These are phyloP conservation scores for Ceratobasidium sp. DNA, from an alignment of 1,284 basidiomycete species.

Conservation along the genomic window DNA sequence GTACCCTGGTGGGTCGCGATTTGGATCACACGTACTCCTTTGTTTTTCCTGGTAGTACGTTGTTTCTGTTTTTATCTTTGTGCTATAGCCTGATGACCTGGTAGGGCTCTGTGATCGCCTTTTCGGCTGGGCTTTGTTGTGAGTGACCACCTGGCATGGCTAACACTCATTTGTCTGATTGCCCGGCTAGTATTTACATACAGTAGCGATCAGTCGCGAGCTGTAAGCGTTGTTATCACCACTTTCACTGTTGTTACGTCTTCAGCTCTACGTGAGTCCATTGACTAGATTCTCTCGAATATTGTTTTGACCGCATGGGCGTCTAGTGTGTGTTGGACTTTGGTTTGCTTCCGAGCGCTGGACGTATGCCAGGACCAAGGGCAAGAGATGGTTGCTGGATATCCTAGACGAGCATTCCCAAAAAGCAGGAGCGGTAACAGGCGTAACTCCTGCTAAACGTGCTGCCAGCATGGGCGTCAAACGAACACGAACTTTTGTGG, in stretches of 20 bases:
- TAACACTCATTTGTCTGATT: not conserved
- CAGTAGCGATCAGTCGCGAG: constrained; percentile 34
- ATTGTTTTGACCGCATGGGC: not conserved
- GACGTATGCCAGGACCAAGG: constrained; percentile 47
- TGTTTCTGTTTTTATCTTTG: not conserved
- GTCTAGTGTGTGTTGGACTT: constrained; percentile 45
- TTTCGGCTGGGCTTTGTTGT: constrained; percentile 49
- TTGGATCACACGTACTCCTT: constrained; percentile 66
- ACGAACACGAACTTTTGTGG: not conserved
- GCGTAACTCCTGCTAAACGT: not conserved
- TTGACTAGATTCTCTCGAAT: not conserved
- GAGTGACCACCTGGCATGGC: constrained; percentile 5
- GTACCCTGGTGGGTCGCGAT: constrained; percentile 85
- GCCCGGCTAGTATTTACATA: constrained; percentile 36
- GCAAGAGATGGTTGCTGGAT: constrained; percentile 47
- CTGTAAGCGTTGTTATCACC: constrained; percentile 41
- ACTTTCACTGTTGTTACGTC: constrained; percentile 47
- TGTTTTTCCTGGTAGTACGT: constrained; percentile 44
- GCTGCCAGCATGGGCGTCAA: not conserved
- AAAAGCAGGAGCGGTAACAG: constrained; percentile 7
- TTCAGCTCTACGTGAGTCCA: constrained; percentile 37
- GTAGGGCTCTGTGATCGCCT: constrained; percentile 49
- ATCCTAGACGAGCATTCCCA: constrained; percentile 26
- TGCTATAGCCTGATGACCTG: no score
- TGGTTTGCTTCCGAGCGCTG: constrained; percentile 50